phyloP scores from a whole-genome alignment of 306 rosid species.

The Pyrus communis region DNA sequence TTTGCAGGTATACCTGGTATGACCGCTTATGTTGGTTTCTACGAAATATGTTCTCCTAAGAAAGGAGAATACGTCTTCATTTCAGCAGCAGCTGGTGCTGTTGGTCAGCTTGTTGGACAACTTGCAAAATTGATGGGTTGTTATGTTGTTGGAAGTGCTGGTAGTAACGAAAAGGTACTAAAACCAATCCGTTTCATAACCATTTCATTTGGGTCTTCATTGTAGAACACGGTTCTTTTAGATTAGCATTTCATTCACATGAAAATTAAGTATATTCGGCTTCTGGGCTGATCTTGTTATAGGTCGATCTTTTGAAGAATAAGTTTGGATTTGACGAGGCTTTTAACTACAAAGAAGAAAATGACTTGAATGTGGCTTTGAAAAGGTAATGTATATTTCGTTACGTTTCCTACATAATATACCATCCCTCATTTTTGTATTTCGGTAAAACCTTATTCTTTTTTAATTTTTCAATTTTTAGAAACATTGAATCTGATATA shows the following conservation, averaged over 20 bases:
- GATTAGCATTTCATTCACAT: not conserved
- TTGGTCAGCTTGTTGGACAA: not conserved
- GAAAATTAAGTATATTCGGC: not conserved
- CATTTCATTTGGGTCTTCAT: not conserved
- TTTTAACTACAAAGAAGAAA: not conserved
- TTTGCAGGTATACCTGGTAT: conserved; percentile 18
- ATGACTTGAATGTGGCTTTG: not conserved
- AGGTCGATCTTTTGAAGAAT: not conserved
- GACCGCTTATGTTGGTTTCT: conserved; percentile 19
- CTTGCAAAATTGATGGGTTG: conserved; percentile 12
- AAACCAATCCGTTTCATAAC: not conserved
- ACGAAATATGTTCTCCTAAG: conserved; percentile 18
- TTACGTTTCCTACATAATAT: not conserved
- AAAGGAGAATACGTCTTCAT: conserved; percentile 21
- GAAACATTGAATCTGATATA: too few relatives aligned
- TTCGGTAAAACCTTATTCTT: too few relatives aligned
- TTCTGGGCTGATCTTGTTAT: not conserved
- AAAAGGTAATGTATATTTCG: not conserved
- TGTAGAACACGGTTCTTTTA: not conserved
- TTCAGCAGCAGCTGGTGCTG: conserved; percentile 25
- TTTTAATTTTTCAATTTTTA: too few relatives aligned
- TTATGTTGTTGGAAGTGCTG: conserved; percentile 23
- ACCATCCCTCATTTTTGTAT: too few relatives aligned
- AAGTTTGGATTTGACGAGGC: not conserved
- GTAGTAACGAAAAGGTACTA: conserved; percentile 4